phyloP scores from a whole-genome alignment of 148 eudicot species.

The Mesembryanthemum crystallinum region DNA sequence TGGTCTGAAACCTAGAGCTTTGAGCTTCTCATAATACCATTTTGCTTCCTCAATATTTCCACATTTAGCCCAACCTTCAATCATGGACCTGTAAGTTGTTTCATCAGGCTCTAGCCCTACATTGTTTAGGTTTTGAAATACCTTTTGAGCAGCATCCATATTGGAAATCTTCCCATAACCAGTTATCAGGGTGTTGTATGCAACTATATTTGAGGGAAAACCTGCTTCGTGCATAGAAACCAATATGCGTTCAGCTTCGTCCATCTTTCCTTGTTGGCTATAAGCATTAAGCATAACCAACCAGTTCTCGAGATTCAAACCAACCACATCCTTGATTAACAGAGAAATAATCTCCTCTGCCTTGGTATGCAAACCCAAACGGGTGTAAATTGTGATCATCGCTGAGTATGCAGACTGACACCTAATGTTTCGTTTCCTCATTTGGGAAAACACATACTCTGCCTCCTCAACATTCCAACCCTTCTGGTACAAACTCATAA shows the following conservation, averaged over 20 bases:
- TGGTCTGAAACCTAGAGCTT: constrained; percentile 56
- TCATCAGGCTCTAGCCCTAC: constrained; percentile 73
- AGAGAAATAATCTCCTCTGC: constrained; percentile 66
- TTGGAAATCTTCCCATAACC: constrained; percentile 75
- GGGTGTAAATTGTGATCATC: constrained; percentile 87
- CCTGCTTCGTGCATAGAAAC: constrained; percentile 60
- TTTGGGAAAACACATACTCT: constrained; percentile 58
- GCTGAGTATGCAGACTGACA: constrained; percentile 88
- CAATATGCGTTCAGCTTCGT: constrained; percentile 57
- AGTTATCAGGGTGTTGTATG: constrained; percentile 74
- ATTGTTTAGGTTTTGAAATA: constrained; percentile 42
- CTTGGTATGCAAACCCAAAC: constrained; percentile 62
- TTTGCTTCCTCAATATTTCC: constrained; percentile 53
- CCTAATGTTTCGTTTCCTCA: constrained; percentile 51
- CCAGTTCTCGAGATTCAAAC: constrained; percentile 74
- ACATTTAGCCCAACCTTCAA: constrained; percentile 92
- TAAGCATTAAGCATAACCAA: constrained; percentile 82
- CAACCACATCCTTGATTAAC: constrained; percentile 54
- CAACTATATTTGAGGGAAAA: constrained; percentile 64
- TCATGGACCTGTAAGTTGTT: constrained; percentile 86
- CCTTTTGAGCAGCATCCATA: constrained; percentile 59
- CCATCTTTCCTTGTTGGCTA: constrained; percentile 81
- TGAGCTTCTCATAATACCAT: constrained; percentile 60
- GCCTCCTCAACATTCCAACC: constrained; percentile 74
- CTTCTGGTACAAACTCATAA: constrained; percentile 79